These are phyloP conservation scores for Aspergillus campestris DNA, from an alignment of 495 filamentous ascomycete species.

Conservation along the genomic window DNA sequence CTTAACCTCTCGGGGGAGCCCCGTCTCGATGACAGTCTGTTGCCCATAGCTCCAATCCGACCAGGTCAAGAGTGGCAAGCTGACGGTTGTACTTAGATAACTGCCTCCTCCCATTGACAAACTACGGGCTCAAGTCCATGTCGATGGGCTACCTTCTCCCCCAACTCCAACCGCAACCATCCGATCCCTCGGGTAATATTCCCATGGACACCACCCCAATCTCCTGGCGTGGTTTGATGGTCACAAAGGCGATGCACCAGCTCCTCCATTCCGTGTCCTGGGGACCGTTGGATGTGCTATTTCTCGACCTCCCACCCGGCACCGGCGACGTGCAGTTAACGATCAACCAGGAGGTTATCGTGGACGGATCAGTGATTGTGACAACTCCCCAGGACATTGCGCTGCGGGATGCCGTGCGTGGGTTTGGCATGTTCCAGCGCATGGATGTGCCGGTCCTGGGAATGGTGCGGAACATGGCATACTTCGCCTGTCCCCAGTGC, in stretches of 20 bases:
- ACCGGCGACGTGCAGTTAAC: conserved; percentile 93
- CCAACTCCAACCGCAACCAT: conserved; percentile 12
- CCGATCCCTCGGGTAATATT: conserved; percentile 17
- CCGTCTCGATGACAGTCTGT: conserved; percentile 51
- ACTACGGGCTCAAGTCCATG: conserved; percentile 96
- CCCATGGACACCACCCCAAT: conserved; percentile 65
- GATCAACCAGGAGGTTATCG: conserved; percentile 79
- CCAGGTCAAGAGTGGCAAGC: not conserved
- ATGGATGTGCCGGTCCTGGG: conserved; percentile 72
- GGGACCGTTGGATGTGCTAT: conserved; percentile 73
- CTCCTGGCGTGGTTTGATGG: conserved; percentile 96
- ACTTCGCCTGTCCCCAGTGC: conserved; percentile 77
- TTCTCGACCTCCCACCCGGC: conserved; percentile 87
- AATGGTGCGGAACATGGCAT: conserved; percentile 94
- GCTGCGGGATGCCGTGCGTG: conserved; percentile 79
- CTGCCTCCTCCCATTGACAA: conserved; percentile 78
- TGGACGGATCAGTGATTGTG: conserved; percentile 85
- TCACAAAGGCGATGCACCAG: conserved; percentile 95
- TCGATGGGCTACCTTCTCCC: conserved; percentile 90
- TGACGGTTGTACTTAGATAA: conserved; percentile 44
- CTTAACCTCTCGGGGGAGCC: conserved; percentile 72
- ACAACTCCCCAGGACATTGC: conserved; percentile 91
- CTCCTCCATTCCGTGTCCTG: conserved; percentile 90
- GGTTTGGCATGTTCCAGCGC: conserved; percentile 84
- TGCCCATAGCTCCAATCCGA: not conserved